phyloP scores from a whole-genome alignment of 768 basidiomycete genomes.

The Clitopilus passeckerianus region DNA sequence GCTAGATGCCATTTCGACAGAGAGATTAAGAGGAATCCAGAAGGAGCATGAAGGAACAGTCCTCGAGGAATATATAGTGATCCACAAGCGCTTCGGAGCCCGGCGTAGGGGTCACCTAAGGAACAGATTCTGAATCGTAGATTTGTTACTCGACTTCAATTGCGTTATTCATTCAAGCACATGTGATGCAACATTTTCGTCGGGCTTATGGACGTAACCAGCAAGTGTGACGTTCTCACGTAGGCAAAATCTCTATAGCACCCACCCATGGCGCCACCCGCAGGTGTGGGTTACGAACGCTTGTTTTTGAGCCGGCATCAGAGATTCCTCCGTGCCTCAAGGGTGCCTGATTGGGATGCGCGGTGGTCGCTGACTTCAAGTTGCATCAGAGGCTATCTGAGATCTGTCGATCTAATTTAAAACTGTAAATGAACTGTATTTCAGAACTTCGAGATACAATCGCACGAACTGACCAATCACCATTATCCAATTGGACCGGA shows the following conservation, averaged over 20 bases:
- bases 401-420: conserved; percentile 30
- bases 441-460: conserved; percentile 17
- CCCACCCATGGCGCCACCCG: conserved; percentile 12
- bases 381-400: conserved; percentile 31
- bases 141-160: conserved; percentile 49
- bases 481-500: conserved; percentile 3
- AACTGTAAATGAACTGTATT: conserved; percentile 30
- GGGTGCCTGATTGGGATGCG: conserved; percentile 6
- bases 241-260: conserved; percentile 23
- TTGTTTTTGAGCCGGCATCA: conserved; percentile 29
- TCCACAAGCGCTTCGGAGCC: conserved; percentile 4
- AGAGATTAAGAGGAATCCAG: conserved; percentile 3
- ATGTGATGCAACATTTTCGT: conserved; percentile 30
- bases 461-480: conserved; percentile 9
- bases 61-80: background rate
- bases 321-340: conserved; percentile 20
- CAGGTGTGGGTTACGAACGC: conserved; percentile 26
- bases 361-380: conserved; percentile 31
- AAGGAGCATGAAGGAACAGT: conserved; percentile 2
- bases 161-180: conserved; percentile 50
- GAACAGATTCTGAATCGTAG: conserved; percentile 33
- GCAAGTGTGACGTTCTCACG: conserved; percentile 29
- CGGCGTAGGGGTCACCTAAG: conserved; percentile 26
- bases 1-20: background rate
- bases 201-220: conserved; percentile 37